A percentile compares a stretch with the other conserved stretches of the same genome.
phyloP scores from a whole-genome alignment of 164 flowering plant species.

The Macadamia integrifolia region DNA sequence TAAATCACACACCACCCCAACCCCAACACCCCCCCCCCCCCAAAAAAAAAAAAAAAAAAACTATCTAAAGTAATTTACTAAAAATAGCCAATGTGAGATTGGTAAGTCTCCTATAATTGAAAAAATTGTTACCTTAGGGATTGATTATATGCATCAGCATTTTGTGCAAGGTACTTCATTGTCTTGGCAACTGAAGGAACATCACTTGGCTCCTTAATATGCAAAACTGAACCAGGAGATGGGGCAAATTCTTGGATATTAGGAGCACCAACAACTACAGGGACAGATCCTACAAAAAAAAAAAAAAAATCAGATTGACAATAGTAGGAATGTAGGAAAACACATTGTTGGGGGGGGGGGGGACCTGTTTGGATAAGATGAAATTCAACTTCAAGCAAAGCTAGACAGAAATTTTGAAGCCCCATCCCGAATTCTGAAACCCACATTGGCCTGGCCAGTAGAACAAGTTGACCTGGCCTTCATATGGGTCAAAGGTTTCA shows the following conservation, averaged over 20 bases:
- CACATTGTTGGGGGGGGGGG: too few species aligned
- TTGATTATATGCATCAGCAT: slow-evolving; percentile 62
- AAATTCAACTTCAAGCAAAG: not conserved
- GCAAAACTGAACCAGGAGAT: slow-evolving; percentile 56
- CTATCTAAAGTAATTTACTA: not conserved
- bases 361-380: not conserved
- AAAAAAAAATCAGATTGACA: not conserved
- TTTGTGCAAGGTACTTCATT: slow-evolving; percentile 50
- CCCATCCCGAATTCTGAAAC: too few species aligned
- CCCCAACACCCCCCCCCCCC: too few species aligned
- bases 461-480: too few species aligned
- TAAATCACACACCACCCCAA: too few species aligned
- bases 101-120: not conserved
- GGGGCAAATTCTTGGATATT: slow-evolving; percentile 94
- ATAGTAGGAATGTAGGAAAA: not conserved
- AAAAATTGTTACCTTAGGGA: slow-evolving; percentile 44
- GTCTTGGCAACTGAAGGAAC: slow-evolving; percentile 26
- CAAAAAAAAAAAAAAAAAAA: too few species aligned
- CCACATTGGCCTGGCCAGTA: too few species aligned
- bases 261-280: slow-evolving; percentile 95
- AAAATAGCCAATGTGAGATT: not conserved
- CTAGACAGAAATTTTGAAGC: not conserved
- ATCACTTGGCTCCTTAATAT: slow-evolving; percentile 64
- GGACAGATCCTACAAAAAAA: slow-evolving; percentile 57
- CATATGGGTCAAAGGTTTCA: not conserved